These are phyloP conservation scores for Metschnikowia koreensis DNA, from an alignment of 805 yeast species.

Conservation along the genomic window DNA sequence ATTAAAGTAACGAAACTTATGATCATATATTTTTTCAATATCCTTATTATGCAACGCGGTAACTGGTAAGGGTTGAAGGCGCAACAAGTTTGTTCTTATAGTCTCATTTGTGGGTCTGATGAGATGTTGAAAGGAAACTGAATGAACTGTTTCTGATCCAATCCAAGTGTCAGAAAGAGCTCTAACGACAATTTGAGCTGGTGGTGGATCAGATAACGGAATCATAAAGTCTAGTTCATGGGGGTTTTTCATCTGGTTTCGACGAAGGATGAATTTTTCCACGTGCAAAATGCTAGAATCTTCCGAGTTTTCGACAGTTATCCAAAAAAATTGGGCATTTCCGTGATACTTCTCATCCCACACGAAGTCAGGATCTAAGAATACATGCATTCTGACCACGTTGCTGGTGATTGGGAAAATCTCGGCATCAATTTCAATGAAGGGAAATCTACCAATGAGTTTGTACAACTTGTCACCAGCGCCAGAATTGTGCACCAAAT, in stretches of 20 bases:
- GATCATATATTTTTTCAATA: constrained; percentile 65
- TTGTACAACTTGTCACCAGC: constrained; percentile 66
- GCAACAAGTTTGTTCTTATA: constrained; percentile 73
- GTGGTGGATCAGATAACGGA: constrained; percentile 85
- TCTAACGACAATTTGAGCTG: constrained; percentile 80
- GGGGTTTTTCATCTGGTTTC: constrained; percentile 47
- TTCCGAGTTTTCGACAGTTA: constrained; percentile 84
- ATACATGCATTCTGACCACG: constrained; percentile 78
- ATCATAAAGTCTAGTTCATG: constrained; percentile 90
- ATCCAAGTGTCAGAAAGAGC: constrained; percentile 86
- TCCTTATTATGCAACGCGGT: constrained; percentile 69
- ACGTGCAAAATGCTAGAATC: constrained; percentile 71
- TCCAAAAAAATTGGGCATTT: constrained; percentile 84
- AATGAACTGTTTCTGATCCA: constrained; percentile 73
- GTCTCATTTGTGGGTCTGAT: constrained; percentile 88
- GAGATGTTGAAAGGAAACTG: constrained; percentile 86
- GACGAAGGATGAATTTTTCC: constrained; percentile 72
- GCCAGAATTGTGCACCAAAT: constrained; percentile 75
- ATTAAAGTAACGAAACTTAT: constrained; percentile 80
- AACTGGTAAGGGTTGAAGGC: constrained; percentile 82
- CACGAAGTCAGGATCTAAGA: constrained; percentile 68
- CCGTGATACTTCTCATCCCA: constrained; percentile 90
- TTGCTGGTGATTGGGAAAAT: constrained; percentile 84
- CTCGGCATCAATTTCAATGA: constrained; percentile 69
- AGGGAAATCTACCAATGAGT: constrained; percentile 71